Evolutionary conservation across 768 basidiomycete species (phyloP), one percentile per base, ranked within the genome.

Genomic region (Tricholomella constricta): DNA sequence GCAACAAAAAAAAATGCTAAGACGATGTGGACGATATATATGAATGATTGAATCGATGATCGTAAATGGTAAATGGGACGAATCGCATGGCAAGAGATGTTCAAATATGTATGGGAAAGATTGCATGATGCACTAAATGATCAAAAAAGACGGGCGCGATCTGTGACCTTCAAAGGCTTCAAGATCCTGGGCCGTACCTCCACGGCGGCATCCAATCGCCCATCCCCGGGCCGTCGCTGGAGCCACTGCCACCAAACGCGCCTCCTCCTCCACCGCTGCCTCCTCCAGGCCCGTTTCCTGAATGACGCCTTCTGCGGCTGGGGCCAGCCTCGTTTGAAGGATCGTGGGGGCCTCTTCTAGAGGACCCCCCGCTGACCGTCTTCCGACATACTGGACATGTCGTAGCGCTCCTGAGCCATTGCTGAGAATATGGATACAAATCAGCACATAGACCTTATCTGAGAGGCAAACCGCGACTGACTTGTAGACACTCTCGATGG

Each of bases 371-470:
- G 14, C 40, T 43, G 32, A 90, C 85, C 23, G 78, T 70, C 59
- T 83, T 81, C 36, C 90, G 85, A 66, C 90, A 93, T 2, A 92
- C 87, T 12, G 90, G 91, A 57, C 91, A 93, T 0, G 89, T 91
- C 45, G 76, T 83, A 4, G 89, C 88, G 3, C 80, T 77, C 57
- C 80, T 80, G 20, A 93, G 77, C 91, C 91, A 93, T 87, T 90
- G 85, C 86, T 91, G 54, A 11, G 58, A 31, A 47, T 51, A 42
- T n/a, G n/a, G n/a, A n/a, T n/a, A n/a, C 22, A 45, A 34, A 55
- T 58, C 44, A 52, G 52, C 51, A 41, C 32, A 22, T 25, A 25
- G 29, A 22, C 3, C 12, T 17, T 20, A 15, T 15, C 20, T 19
- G 14, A 35, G 54, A 47, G 25, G 8, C 27, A 27, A 20, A 22